Percentiles rank a stretch among this genome's conserved stretches.
Conservation (phyloP, 2,329 filamentous ascomycete genomes). For the Balansia obtecta region DNA sequence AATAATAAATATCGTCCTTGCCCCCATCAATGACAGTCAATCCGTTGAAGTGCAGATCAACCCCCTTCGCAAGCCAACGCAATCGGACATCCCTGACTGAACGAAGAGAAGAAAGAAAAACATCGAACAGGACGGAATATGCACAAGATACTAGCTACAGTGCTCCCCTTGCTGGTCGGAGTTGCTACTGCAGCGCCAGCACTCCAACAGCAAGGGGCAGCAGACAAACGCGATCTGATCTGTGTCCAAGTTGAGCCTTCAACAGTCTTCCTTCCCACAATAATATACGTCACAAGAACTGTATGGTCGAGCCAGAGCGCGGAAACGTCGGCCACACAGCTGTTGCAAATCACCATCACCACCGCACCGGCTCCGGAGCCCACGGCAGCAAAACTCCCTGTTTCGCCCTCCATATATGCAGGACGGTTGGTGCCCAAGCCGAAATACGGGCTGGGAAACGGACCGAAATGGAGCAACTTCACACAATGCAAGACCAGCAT, state of each 20-base stretch:
- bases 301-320: background rate
- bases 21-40: background rate
- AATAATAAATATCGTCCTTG: constrained; percentile 1
- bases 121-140: constrained; percentile 1
- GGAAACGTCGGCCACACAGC: background rate
- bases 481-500: constrained; percentile 1
- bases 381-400: background rate
- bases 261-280: constrained; percentile 1
- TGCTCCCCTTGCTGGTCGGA: constrained; percentile 15
- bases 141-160: constrained; percentile 12
- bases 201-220: background rate
- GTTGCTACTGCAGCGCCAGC: constrained; percentile 11
- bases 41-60: background rate
- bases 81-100: background rate
- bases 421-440: background rate
- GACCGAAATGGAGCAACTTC: constrained; percentile 1
- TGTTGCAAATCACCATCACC: background rate
- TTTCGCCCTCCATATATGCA: background rate
- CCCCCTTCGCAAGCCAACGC: background rate
- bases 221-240: background rate
- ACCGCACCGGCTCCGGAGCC: background rate
- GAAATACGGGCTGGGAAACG: background rate
- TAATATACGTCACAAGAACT: background rate
- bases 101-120: background rate
- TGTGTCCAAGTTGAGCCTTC: constrained; percentile 1